A percentile compares a stretch with the other conserved stretches of the same genome.
phyloP scores from a whole-genome alignment of 306 rosid genomes.

The Canavalia ensiformis region DNA sequence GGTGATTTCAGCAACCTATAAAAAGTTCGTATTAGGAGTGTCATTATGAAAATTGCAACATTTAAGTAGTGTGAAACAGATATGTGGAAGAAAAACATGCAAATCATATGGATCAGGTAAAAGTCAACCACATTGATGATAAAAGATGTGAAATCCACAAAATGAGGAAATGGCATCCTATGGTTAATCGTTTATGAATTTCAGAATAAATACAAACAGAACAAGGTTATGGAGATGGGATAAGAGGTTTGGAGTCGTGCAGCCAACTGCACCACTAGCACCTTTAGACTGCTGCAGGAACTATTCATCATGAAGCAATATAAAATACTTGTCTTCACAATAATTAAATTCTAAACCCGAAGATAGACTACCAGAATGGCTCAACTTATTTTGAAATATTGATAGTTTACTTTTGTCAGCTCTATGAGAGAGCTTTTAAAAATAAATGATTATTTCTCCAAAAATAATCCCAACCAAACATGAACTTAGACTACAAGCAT shows the following conservation, averaged over 20 bases:
- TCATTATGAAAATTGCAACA: constrained; percentile 37
- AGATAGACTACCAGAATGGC: not conserved
- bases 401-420: not conserved
- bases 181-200: not conserved
- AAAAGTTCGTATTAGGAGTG: constrained; percentile 17
- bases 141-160: constrained; percentile 7
- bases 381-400: not conserved
- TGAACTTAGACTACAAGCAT: not conserved
- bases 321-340: not conserved
- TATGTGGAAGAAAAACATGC: constrained; percentile 8
- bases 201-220: constrained; percentile 6
- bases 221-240: not conserved
- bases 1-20: constrained; percentile 82
- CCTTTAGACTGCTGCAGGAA: constrained; percentile 10
- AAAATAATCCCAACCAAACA: not conserved
- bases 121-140: not conserved
- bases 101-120: constrained; percentile 17
- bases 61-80: constrained; percentile 22
- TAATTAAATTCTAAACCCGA: not conserved
- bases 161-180: not conserved
- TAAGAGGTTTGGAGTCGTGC: not conserved
- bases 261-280: constrained; percentile 1
- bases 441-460: not conserved
- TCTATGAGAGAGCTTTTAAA: not conserved
- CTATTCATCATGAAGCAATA: constrained; percentile 6